Evolutionary conservation across 1,284 basidiomycete species (phyloP), one percentile per base, ranked within the genome.

Genomic region (Pascua guehoae): DNA sequence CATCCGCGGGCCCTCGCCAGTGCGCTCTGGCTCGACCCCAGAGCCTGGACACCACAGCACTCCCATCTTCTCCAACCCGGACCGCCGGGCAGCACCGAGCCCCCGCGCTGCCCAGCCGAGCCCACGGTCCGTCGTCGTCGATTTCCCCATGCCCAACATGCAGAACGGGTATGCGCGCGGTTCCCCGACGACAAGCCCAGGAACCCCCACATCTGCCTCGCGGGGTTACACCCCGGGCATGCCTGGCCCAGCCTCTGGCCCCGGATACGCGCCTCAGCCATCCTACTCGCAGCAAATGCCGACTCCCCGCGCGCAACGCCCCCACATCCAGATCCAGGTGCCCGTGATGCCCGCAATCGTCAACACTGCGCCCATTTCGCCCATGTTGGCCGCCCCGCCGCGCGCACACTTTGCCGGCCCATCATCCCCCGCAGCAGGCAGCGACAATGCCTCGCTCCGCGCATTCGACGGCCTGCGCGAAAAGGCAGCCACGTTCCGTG

Each of bases 401-500:
- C 58, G 47, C 41, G 53, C 62, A 9, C 62, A 54, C 56, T 57
- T 62, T 39, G 54, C 56, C n/a, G 58, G 43, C 24, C 56, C 49
- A 40, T 65, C 66, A 9, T 42, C 45, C 5, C 41, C 41, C 11
- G 16, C 18, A 39, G 41, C 18, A 7, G 48, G 39, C n/a, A 40
- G 41, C 39, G 54, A 50, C 8, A 62, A 60, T 44, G 69, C 64
- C 12, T 63, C 60, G 1, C 67, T 75, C 24, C 41, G 60, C 36
- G 73, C 65, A 7, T 72, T 61, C 53, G 70, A 74, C 56, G 42
- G 53, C 7, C 64, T 75, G 61, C 60, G 60, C 17, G 72, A 74
- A 59, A 75, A 74, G 58, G 63, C 66, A 41, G 70, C 72, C 2
- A 58, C 72, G 48, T 74, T 75, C 60, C 55, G 72, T 16, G 72